Evolutionary conservation across 257 asterid species (phyloP).

Genomic region (Marsdenia floribunda): DNA sequence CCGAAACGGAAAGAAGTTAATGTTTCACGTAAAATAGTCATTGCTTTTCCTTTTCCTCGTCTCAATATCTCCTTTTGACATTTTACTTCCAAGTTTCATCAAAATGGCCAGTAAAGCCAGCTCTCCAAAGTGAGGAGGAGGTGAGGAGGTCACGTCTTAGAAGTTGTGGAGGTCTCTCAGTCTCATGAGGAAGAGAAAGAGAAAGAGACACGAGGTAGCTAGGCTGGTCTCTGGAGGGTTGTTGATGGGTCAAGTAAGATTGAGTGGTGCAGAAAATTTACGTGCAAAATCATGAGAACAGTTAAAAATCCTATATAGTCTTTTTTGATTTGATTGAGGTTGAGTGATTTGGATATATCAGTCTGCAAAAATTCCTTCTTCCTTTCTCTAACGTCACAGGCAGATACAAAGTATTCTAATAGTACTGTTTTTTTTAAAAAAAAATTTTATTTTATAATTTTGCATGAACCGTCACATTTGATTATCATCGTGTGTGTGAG

Average conservation of each 20-base stretch:
- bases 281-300: conserved; percentile 20
- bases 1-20: conserved; percentile 11
- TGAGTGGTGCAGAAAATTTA: conserved; percentile 30
- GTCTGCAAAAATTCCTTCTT: conserved; percentile 28
- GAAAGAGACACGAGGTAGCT: not conserved
- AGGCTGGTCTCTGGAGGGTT: not conserved
- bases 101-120: conserved; percentile 4
- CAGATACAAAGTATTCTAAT: not conserved
- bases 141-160: too few species aligned
- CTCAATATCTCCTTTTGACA: not conserved
- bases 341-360: conserved; percentile 38
- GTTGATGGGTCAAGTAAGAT: conserved; percentile 13
- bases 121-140: not conserved
- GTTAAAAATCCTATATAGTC: conserved; percentile 9
- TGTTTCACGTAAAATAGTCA: conserved; percentile 7
- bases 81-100: conserved; percentile 2
- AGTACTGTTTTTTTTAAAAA: not conserved
- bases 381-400: not conserved
- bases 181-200: not conserved
- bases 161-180: too few species aligned
- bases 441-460: not conserved
- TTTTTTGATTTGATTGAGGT: conserved; percentile 28
- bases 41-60: not conserved
- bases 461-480: conserved; percentile 24
- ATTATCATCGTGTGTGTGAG: conserved; percentile 2